phyloP scores from a whole-genome alignment of 768 basidiomycete species.

The Auriscalpium vulgare region DNA sequence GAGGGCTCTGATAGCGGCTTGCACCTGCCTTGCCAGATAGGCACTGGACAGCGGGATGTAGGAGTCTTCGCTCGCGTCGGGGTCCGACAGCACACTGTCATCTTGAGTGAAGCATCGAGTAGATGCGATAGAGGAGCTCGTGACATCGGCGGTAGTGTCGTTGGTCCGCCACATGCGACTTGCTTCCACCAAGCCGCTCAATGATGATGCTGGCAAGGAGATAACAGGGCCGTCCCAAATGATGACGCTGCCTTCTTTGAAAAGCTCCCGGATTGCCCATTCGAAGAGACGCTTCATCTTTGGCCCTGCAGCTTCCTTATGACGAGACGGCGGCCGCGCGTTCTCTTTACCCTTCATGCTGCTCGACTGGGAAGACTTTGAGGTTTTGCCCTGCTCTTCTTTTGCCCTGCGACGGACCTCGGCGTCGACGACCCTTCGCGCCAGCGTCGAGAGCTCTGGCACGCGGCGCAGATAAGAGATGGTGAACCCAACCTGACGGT shows the following conservation, averaged over 20 bases:
- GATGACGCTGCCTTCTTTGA: slow-evolving; percentile 67
- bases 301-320: slow-evolving; percentile 1
- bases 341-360: slow-evolving; percentile 4
- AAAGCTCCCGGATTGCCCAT: slow-evolving; percentile 54
- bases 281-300: slow-evolving; percentile 66
- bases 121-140: slow-evolving; percentile 17
- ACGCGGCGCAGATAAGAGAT: slow-evolving; percentile 72
- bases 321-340: not conserved
- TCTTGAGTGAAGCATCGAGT: slow-evolving; percentile 6
- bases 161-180: slow-evolving; percentile 41
- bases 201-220: slow-evolving; percentile 20
- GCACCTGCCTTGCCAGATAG: slow-evolving; percentile 41
- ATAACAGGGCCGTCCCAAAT: slow-evolving; percentile 61
- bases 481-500: slow-evolving; percentile 34
- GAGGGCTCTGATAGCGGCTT: slow-evolving; percentile 34
- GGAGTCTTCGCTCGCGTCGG: slow-evolving; percentile 50
- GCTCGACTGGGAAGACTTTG: slow-evolving; percentile 22
- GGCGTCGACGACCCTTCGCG: slow-evolving; percentile 54
- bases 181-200: slow-evolving; percentile 5
- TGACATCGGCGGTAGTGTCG: slow-evolving; percentile 16
- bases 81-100: slow-evolving; percentile 51
- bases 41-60: slow-evolving; percentile 54
- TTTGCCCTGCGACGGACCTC: slow-evolving; percentile 48
- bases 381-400: slow-evolving; percentile 35
- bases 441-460: slow-evolving; percentile 60